Conservation (phyloP, 371 early-diverging fungal genomes). For the Mucor racemosus region DNA sequence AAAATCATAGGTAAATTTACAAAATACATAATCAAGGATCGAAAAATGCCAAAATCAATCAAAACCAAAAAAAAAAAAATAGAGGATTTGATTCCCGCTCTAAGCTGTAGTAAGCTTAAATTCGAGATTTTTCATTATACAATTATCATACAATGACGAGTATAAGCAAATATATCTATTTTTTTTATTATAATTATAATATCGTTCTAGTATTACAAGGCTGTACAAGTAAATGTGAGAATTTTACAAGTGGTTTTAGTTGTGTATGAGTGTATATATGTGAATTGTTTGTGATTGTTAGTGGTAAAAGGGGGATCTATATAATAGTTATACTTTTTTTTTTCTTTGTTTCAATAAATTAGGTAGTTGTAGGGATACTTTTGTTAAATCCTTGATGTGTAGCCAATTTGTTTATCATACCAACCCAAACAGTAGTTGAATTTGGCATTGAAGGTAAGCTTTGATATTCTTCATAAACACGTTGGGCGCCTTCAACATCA, state of each 20-base stretch:
- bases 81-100: too few relatives aligned
- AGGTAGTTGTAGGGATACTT: neutral
- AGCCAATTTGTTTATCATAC: constrained; percentile 19
- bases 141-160: too few relatives aligned
- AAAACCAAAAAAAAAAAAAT: too few relatives aligned
- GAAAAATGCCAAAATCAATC: too few relatives aligned
- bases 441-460: constrained; percentile 5
- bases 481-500: constrained; percentile 17
- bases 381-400: constrained; percentile 12
- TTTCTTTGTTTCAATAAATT: neutral
- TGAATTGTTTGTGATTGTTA: neutral
- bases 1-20: too few relatives aligned
- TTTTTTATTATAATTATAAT: too few relatives aligned
- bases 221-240: neutral
- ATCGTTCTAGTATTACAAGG: constrained; percentile 1
- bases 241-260: neutral
- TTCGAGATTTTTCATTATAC: too few relatives aligned
- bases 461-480: constrained; percentile 21
- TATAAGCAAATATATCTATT: too few relatives aligned
- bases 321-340: neutral
- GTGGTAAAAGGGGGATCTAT: neutral
- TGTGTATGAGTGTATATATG: neutral
- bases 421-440: constrained; percentile 25
- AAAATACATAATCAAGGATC: too few relatives aligned
- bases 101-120: too few relatives aligned